A percentile compares a stretch with the other conserved stretches of the same genome.
Evolutionary conservation across 2,329 filamentous ascomycete species (phyloP).

Genomic region (Endocalyx cinctus): DNA sequence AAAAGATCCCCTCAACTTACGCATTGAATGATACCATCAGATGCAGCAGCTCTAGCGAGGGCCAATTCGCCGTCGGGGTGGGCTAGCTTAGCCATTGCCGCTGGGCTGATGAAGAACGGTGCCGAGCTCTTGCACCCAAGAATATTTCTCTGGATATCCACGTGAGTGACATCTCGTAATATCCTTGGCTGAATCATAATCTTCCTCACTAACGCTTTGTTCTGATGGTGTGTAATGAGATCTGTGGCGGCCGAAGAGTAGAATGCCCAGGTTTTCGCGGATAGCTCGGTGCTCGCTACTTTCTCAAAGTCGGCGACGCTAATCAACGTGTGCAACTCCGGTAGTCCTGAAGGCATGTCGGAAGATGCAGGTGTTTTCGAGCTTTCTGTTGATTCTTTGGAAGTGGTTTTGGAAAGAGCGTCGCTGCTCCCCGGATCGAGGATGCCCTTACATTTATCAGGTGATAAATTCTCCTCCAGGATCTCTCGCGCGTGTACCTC

Average conservation of each 20-base stretch:
- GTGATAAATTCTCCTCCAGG: no score
- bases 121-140: slow-evolving; percentile 40
- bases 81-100: slow-evolving; percentile 48
- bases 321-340: no score
- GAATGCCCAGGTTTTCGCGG: slow-evolving; percentile 65
- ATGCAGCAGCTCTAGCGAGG: slow-evolving; percentile 41
- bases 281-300: slow-evolving; percentile 50
- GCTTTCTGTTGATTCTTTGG: no score
- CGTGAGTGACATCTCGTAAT: slow-evolving; percentile 33
- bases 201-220: no score
- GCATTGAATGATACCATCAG: slow-evolving; percentile 36
- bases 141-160: slow-evolving; percentile 37
- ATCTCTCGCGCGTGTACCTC: slow-evolving; percentile 47
- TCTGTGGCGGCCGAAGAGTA: slow-evolving; percentile 63
- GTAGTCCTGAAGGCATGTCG: no score
- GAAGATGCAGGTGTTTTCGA: no score
- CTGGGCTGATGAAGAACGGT: slow-evolving; percentile 49
- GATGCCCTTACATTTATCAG: no score
- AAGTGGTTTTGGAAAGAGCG: slow-evolving; percentile 43
- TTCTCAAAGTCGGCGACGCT: slow-evolving; percentile 57
- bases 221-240: slow-evolving; percentile 51
- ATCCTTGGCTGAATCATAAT: slow-evolving; percentile 42
- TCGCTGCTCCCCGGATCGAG: slow-evolving; percentile 33
- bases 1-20: slow-evolving; percentile 53
- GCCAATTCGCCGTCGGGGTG: slow-evolving; percentile 48